Evolutionary conservation across 768 basidiomycete species (phyloP), one percentile per base, ranked within the genome.

Genomic region (Naganishia kalamii): DNA sequence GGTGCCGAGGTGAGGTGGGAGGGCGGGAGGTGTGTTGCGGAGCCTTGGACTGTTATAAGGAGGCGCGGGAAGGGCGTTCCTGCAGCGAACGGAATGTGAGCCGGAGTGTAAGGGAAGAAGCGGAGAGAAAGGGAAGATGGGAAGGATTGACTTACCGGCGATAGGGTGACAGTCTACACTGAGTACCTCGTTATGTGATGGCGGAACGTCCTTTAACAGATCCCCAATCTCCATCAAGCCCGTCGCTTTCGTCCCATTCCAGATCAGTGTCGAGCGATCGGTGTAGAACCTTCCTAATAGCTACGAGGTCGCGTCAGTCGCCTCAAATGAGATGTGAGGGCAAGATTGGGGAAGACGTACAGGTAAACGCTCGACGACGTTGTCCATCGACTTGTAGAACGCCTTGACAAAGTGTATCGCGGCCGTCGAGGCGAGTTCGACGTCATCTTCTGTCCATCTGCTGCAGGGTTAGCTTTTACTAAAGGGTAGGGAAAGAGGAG

Each of bases 371-470:
- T 67, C 59, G 1, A 61, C 60, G 19, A 50, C 48, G n/a, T 63
- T 67, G 40, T 67, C 66, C 29, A 52, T 52, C 37, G 60, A 62
- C 41, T 67, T 61, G 50, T 62, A 67, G 23, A 61, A 67, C 21
- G 66, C 66, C 46, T 52, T 67, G 13, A 33, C 27, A 37, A 67
- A 67, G 35, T 67, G 48, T 41, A 61, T 32, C 7, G 66, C 66
- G 10, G 59, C 66, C 17, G 62, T 29, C 6, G 66, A 67, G 10
- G 48, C 49, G 32, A 51, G 41, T 35, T 67, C 66, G 43, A 67
- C 41, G n/a, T 67, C 66, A 15, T 63, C 27, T 8, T 67, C 66
- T 40, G 50, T 52, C 66, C 66, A 67, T 37, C 66, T 67, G 41
- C 27, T 5, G 21, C 15, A 17, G 33, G 46, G 8, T 17, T 47